Percentiles rank a stretch among this genome's conserved stretches.
Evolutionary conservation across 495 filamentous ascomycete genomes (phyloP).

Genomic region (Neurospora sp.): DNA sequence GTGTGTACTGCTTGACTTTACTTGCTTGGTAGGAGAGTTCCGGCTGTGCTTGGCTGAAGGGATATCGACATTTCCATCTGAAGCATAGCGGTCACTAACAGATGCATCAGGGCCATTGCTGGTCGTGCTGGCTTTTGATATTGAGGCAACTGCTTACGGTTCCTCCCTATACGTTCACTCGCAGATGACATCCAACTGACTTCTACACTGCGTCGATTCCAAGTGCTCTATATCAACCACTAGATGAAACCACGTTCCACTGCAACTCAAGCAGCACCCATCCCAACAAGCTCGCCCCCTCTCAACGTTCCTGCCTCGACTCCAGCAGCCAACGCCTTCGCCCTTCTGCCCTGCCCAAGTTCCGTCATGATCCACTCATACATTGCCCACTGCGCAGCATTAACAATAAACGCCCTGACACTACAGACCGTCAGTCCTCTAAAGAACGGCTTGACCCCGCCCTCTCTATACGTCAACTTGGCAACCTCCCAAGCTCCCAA

Average conservation of each 20-base stretch:
- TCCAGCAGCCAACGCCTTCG: neutral
- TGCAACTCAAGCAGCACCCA: neutral
- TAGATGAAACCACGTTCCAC: neutral
- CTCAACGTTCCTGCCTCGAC: neutral
- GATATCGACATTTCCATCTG: neutral
- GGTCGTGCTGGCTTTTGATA: neutral
- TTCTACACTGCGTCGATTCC: no score
- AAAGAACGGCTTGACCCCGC: conserved; percentile 62
- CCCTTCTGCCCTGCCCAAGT: conserved; percentile 23
- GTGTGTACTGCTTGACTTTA: neutral
- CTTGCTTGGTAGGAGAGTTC: neutral
- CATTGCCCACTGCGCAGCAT: conserved; percentile 71
- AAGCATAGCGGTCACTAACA: neutral
- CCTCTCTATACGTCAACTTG: conserved; percentile 49
- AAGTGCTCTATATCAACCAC: neutral
- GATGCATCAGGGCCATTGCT: neutral
- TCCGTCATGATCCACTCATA: conserved; percentile 74
- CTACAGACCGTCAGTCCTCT: conserved; percentile 70
- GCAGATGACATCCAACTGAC: no score
- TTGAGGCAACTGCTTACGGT: neutral
- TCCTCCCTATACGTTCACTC: neutral
- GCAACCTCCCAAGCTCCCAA: conserved; percentile 52
- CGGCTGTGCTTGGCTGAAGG: neutral
- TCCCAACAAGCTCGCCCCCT: neutral
- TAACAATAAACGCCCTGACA: conserved; percentile 74